These are phyloP conservation scores for Pestalotiopsis sp. DNA, from an alignment of 2,329 filamentous ascomycete genomes.

Conservation along the genomic window DNA sequence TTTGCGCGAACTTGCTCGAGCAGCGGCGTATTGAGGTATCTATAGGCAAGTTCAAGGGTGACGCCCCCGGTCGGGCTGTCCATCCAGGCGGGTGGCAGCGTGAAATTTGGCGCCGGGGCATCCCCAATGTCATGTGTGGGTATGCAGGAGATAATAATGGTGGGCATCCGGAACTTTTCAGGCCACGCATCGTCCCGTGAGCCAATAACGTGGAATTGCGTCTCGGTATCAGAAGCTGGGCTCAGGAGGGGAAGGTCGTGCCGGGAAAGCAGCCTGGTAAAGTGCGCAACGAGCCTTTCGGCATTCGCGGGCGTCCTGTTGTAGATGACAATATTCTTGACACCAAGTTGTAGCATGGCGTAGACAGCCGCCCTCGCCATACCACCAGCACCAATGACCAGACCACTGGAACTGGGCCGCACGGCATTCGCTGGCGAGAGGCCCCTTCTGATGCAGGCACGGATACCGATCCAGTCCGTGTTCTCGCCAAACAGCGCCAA, in stretches of 20 bases:
- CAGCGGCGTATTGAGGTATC: conserved; percentile 72
- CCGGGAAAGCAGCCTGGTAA: conserved; percentile 57
- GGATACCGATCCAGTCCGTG: conserved; percentile 80
- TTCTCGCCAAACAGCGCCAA: conserved; percentile 77
- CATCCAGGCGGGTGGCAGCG: conserved; percentile 70
- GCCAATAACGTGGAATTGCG: conserved; percentile 60
- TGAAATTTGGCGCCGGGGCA: conserved; percentile 68
- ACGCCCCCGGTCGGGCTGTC: conserved; percentile 75
- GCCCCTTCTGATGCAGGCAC: conserved; percentile 71
- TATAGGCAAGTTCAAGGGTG: conserved; percentile 75
- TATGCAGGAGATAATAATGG: conserved; percentile 77
- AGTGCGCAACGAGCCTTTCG: conserved; percentile 68
- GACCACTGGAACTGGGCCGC: conserved; percentile 54
- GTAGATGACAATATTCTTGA: conserved; percentile 74
- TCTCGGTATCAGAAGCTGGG: conserved; percentile 41
- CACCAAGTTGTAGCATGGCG: conserved; percentile 76
- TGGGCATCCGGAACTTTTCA: conserved; percentile 62
- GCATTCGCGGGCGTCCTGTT: conserved; percentile 73
- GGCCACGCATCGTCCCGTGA: conserved; percentile 68
- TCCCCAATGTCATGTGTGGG: conserved; percentile 69
- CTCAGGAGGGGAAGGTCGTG: conserved; percentile 45
- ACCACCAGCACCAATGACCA: conserved; percentile 69
- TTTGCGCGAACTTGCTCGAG: conserved; percentile 66
- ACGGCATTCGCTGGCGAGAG: conserved; percentile 73
- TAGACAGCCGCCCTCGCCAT: conserved; percentile 82